Evolutionary conservation across 192 early-diverging fungal species (phyloP), one percentile per base, ranked within the genome.

Genomic region (Mortierella hygrophila): DNA sequence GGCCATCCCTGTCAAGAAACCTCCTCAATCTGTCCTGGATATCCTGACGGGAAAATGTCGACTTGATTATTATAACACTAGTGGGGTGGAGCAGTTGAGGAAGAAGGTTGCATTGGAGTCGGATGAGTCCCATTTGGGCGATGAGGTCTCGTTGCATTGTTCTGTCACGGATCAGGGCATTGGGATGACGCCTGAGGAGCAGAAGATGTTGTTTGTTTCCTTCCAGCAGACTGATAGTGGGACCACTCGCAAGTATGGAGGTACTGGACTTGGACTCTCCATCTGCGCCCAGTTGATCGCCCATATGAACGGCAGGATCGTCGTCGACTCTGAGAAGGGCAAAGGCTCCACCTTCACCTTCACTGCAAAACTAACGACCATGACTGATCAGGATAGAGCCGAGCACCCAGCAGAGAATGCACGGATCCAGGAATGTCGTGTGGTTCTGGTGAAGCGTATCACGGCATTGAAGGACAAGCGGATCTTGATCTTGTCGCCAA

Each of bases 181-280:
- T 37, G 84, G 84, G 0, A 76, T 86, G 75, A 86, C 77, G 1
- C 84, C 84, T 18, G 75, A 86, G 46, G 84, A 86, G 40, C 84
- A 86, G 74, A 80, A 86, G 79, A 81, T 86, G 84, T 68, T 86
- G 55, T 86, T 86, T 74, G 84, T 86, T 7, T 79, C 77, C 4
- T 86, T 86, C 42, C 84, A 86, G 44, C 84, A 86, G 54, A 86
- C 84, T 0, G 84, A 86, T 38, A 86, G 69, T 46, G 84, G 84
- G 15, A 86, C 84, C 0, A 86, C 84, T 1, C 84, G 84, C 46
- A 86, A 86, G 55, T 86, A 90, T 41, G 89, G 89, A 26, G 88
- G 91, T 38, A 90, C 89, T 9, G 91, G 91, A 38, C 38, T 91
- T 13, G 91, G 91, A 4, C 80, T 91, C 1, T 88, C 88, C n/a